Evolutionary conservation across 2,329 filamentous ascomycete species (phyloP), one percentile per base, ranked within the genome.

Genomic region (Ophioceras dolichostomum): DNA sequence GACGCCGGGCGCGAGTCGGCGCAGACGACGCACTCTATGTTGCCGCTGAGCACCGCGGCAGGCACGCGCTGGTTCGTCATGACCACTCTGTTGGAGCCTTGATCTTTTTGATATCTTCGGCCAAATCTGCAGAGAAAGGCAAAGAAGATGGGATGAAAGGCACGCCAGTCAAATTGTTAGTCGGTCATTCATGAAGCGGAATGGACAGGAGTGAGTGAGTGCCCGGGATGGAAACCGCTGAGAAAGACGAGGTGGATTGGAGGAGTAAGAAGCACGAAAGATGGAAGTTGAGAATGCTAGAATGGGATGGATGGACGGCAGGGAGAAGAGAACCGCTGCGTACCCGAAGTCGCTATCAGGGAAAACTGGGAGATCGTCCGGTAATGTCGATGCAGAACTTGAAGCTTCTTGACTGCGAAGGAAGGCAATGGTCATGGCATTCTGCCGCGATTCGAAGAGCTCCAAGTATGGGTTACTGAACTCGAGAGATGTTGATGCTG

Each of bases 1-100:
- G 41, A 37, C 3, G 42, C 37, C 2, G 43, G 39, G 34, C 59
- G 60, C 5, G 39, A 49, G 4, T 60, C 52, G 5, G 50, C 46
- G 42, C 60, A 63, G n/a, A 61, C 49, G n/a, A 50, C 35, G 41
- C 59, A 62, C 12, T 60, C 56, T 19, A 49, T 37, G 2, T 51
- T 45, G 4, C 48, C 46, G 14, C 39, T 42, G 5, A 46, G 37
- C 17, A 46, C 36, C 3, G 44, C 48, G 5, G 47, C 42, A 12
- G 47, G 46, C 4, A 48, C 39, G 8, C 56, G 52, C 19, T 51
- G 48, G 37, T 52, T 49, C 9, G 53, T 57, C 32, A 61, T 40
- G 7, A 56, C 43, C 4, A 56, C 46, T 16, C 51, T 41, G 10
- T 47, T 34, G 1, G 49, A 50, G 14, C 47, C 48, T 16, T 40